phyloP scores from a whole-genome alignment of 768 basidiomycete genomes.

The Clitopilus passeckerianus region DNA sequence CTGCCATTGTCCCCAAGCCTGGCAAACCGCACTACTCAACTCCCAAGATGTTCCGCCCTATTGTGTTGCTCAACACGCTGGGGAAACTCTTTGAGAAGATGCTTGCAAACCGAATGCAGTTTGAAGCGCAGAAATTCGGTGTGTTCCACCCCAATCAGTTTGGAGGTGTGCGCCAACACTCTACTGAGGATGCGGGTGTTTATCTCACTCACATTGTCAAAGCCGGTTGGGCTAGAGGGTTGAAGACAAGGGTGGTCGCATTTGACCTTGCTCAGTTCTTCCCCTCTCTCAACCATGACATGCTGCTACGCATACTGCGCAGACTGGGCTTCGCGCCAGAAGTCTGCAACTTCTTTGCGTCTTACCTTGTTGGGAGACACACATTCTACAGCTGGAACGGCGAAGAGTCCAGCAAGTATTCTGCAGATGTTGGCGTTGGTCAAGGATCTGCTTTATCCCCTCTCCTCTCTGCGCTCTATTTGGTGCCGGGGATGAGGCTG shows the following conservation, averaged over 20 bases:
- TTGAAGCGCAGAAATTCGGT: background rate
- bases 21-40: constrained; percentile 1
- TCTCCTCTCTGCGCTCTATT: background rate
- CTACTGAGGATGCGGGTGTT: background rate
- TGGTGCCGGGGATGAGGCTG: background rate
- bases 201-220: background rate
- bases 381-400: background rate
- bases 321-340: background rate
- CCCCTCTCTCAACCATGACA: background rate
- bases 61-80: background rate
- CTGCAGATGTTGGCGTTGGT: background rate
- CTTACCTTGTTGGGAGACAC: background rate
- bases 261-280: background rate
- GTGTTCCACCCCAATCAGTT: background rate
- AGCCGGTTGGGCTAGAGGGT: background rate
- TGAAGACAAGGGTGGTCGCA: background rate
- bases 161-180: background rate
- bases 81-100: background rate
- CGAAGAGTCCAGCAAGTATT: background rate
- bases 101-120: background rate
- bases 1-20: constrained; percentile 3
- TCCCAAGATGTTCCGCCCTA: background rate
- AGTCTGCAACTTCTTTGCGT: background rate
- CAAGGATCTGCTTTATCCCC: constrained; percentile 1
- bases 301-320: background rate